Base-by-base conservation (phyloP, 1,284 basidiomycete species). In the Cryptococcus sp. region DNA sequence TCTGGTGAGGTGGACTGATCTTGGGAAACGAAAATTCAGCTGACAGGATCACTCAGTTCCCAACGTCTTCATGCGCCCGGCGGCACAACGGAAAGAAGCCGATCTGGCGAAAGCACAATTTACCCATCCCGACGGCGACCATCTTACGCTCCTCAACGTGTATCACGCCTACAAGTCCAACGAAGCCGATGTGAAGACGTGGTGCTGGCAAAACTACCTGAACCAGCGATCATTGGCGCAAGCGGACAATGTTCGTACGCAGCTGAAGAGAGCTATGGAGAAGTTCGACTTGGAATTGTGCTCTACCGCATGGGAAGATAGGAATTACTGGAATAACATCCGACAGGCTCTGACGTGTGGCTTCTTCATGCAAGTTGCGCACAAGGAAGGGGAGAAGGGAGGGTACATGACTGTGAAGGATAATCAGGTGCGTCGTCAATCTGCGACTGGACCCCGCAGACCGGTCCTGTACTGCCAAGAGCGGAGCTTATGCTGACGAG, bases 341-440 rank as follows among this genome's bases (percentile, higher is more conserved):
- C 86, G 91, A 30, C 88, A 89, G 78, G 88, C 90, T 1, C 82
- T 99, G 47, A 88, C 91, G 0, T 91, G 89, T 71, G 95, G 94
- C 0, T 99, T 93, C 83, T 99, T 99, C 81, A 97, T 97, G 95
- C 95, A 98, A 76, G 87, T 95, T 8, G 95, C 94, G 5, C 93
- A 97, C 78, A 92, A 91, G 76, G 91, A 93, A 72, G 91, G 91
- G n/a, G 90, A 92, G 70, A 93, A 92, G 81, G 86, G 86, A 3
- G 84, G 82, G 58, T 94, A 94, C 76, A 72, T 87, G 64, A 98
- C 93, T 0, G 87, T 96, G 64, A 98, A 97, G 80, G 93, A 98
- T 75, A 92, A 94, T 71, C 92, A 94, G 81, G 87, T 85, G 64
- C 50, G 82, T 73, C 2, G 22, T 4, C 38, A 16, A 16, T 47